Evolutionary conservation across 2,329 filamentous ascomycete genomes (phyloP).

Genomic region (Botryotinia calthae): DNA sequence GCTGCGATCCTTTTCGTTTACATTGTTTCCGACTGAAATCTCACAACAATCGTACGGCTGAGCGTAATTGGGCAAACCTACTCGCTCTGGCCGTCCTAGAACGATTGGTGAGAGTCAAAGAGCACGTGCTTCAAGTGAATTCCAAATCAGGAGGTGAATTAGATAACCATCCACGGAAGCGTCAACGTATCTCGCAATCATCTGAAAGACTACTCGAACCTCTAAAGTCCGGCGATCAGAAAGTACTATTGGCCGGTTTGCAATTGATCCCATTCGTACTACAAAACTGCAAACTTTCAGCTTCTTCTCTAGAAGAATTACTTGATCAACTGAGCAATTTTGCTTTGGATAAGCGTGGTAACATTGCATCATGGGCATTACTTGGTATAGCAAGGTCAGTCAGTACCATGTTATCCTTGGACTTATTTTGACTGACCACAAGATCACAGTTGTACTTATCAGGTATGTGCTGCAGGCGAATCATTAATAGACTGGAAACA

Average conservation of each 20-base stretch:
- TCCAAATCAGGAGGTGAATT: slow-evolving; percentile 21
- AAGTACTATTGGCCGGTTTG: slow-evolving; percentile 40
- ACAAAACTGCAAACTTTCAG: slow-evolving; percentile 44
- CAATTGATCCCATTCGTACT: slow-evolving; percentile 54
- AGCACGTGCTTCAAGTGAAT: slow-evolving; percentile 19
- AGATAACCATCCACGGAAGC: slow-evolving; percentile 34
- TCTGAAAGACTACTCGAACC: slow-evolving; percentile 34
- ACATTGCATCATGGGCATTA: slow-evolving; percentile 76
- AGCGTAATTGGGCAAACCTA: slow-evolving; percentile 60
- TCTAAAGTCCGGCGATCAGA: slow-evolving; percentile 31
- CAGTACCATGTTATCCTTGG: slow-evolving; percentile 36
- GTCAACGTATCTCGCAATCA: slow-evolving; percentile 31
- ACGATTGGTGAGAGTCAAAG: slow-evolving; percentile 30
- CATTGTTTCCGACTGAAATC: slow-evolving; percentile 53
- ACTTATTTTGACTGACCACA: slow-evolving; percentile 23
- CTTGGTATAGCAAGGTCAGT: slow-evolving; percentile 74
- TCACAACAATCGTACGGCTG: slow-evolving; percentile 50
- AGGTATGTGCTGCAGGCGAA: slow-evolving; percentile 41
- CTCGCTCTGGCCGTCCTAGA: slow-evolving; percentile 60
- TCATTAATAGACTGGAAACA: slow-evolving; percentile 62
- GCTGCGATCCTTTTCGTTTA: slow-evolving; percentile 44
- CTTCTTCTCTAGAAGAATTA: slow-evolving; percentile 53
- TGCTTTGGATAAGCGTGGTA: slow-evolving; percentile 67
- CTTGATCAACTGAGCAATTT: slow-evolving; percentile 57
- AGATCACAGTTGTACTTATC: slow-evolving; percentile 46